Evolutionary conservation across 2,329 filamentous ascomycete genomes (phyloP), one percentile per base, ranked within the genome.

Genomic region (Claviceps humidiphila): DNA sequence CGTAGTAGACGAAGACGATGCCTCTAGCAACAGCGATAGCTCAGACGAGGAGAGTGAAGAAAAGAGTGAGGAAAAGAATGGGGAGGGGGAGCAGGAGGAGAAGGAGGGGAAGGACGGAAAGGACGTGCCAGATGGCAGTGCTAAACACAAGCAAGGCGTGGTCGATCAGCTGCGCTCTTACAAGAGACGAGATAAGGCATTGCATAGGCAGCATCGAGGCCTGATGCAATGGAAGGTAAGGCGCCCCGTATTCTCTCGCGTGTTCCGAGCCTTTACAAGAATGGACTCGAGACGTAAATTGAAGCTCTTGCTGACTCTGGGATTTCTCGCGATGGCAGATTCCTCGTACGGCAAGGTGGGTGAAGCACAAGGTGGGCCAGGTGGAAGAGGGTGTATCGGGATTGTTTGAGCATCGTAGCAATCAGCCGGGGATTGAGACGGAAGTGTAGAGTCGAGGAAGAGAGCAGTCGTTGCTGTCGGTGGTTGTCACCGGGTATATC

Each of bases 221-320:
- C 62, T 85, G 42, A 89, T 89, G 85, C 85, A 89, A 67, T 89
- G 83, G 80, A 70, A 70, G 63, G 66, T 68, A 58, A 59, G 64
- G 51, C 4, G 30, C 3, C 16, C 13, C 49, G 30, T 40, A 11
- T 47, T 41, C 7, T 3, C 43, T 22, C 39, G 44, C 37, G 8
- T 13, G n/a, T 34, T 34, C 9, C 11, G 30, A 34, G 30, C 30
- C 9, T 34, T 9, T 34, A 34, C 3, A 11, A 11, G 30, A 34
- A 34, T 34, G 9, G 30, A 4, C 3, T 11, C 9, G 9, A 34
- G 30, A 34, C 30, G 30, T 11, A 34, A 4, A 34, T 34, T 4
- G 30, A 34, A 11, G 30, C 13, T 14, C 22, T 5, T 17, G 16
- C 37, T 38, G 16, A 38, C 14, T 22, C 30, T 34, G 30, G 30